Evolutionary conservation across 305 asterid species (phyloP).

Genomic region (Stenogyne calaminthoides): DNA sequence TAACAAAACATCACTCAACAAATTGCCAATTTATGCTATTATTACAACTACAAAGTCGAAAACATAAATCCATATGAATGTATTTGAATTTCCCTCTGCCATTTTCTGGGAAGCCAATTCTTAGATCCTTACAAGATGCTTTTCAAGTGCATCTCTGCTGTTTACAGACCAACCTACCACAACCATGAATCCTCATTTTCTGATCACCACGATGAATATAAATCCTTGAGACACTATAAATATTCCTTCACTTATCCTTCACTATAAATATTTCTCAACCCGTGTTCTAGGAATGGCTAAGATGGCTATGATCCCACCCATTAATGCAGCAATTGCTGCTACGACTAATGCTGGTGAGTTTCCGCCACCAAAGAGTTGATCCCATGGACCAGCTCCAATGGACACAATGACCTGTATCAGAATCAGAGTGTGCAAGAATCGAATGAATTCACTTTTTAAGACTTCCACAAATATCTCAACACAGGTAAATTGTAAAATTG

Average conservation of each 20-base stretch:
- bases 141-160: background rate
- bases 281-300: conserved; percentile 81
- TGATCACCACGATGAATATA: background rate
- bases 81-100: background rate
- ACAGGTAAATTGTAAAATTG: no score
- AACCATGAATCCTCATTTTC: background rate
- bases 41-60: background rate
- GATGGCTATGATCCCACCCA: conserved; percentile 74
- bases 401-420: conserved; percentile 66
- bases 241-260: no score
- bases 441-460: background rate
- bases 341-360: conserved; percentile 69
- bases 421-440: conserved; percentile 13
- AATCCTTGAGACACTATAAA: background rate
- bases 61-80: background rate
- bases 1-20: background rate
- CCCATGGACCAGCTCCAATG: conserved; percentile 85
- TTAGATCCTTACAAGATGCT: background rate
- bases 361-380: conserved; percentile 86
- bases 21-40: background rate
- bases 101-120: background rate
- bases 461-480: background rate
- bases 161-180: background rate
- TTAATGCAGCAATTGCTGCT: conserved; percentile 63
- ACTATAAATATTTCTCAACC: no score